Base-by-base conservation (phyloP, 345 rosid species). In the Eucalyptus camaldulensis region DNA sequence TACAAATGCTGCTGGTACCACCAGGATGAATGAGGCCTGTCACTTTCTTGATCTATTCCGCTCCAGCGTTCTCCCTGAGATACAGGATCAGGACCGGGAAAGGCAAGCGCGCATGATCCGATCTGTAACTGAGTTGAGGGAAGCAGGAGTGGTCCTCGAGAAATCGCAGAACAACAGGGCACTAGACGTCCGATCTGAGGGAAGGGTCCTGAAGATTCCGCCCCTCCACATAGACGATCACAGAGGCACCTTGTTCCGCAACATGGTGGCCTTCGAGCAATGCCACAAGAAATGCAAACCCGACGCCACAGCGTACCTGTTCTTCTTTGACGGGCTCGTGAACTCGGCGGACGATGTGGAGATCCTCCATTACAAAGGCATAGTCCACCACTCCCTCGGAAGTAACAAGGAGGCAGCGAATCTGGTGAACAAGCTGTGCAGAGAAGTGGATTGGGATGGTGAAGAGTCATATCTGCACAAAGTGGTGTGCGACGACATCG, bases 211-310 rank as follows among this genome's bases (percentile, higher is more conserved):
- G 10, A 44, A 43, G 49, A 91, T 91, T 24, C 93, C 94, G 37
- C 89, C 90, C 13, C 86, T 92, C 1, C 88, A 40, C 43, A 85
- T 92, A 14, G 89, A 91, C 37, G 94, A 92, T 58, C 87, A 60
- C 72, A 90, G 85, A 25, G 90, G 91, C 22, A 90, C 92, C 7
- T 25, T 91, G 67, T 89, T 92, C 67, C 90, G 89, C 13, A 92
- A 92, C 90, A 67, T 92, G 88, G 89, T 91, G 49, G 94, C 92
- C 33, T 90, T 89, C 21, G 94, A 92, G 76, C 92, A 92, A 62
- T 88, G 93, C 90, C 90, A 92, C 87, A 19, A 45, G 12, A 40
- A 72, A 5, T 86, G 89, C 86, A 90, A 24, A 72, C 92, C 92
- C 7, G 85, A 86, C 15, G 91, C 91, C 4, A 91, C 92, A 10